Evolutionary conservation across 495 filamentous ascomycete species (phyloP).

Genomic region (Penicillium argentinense): DNA sequence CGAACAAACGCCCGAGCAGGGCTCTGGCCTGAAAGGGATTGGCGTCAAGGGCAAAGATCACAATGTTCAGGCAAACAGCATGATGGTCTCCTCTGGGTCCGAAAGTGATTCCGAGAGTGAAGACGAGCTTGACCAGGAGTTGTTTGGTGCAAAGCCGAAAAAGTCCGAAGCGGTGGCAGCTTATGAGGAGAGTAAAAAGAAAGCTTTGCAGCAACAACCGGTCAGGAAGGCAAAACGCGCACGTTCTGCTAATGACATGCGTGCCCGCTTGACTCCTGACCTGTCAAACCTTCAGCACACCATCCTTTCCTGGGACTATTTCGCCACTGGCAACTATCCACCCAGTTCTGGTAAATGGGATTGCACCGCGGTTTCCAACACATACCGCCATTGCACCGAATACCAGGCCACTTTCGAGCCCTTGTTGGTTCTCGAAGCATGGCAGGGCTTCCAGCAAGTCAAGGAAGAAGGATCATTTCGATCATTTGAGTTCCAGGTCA

Average conservation of each 20-base stretch:
- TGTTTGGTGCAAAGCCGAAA: constrained; percentile 53
- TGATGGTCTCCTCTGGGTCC: constrained; percentile 77
- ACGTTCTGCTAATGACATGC: constrained; percentile 86
- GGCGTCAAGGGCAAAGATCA: constrained; percentile 82
- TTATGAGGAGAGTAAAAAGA: constrained; percentile 55
- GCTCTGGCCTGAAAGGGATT: constrained; percentile 73
- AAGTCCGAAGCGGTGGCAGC: constrained; percentile 50
- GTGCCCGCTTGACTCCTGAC: constrained; percentile 86
- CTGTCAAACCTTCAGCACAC: constrained; percentile 80
- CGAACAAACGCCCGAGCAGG: constrained; percentile 65
- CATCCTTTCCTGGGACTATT: constrained; percentile 92
- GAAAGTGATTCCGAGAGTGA: constrained; percentile 77
- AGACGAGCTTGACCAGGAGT: constrained; percentile 61
- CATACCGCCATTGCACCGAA: constrained; percentile 68
- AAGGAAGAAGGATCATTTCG: constrained; percentile 82
- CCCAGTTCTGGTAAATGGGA: constrained; percentile 65
- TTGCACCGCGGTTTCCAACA: constrained; percentile 72
- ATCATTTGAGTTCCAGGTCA: constrained; percentile 78
- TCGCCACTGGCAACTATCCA: constrained; percentile 80
- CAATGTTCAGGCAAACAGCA: constrained; percentile 66
- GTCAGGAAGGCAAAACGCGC: constrained; percentile 76
- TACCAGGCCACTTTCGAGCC: constrained; percentile 92
- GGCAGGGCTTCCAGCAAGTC: constrained; percentile 87
- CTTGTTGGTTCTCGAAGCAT: constrained; percentile 87
- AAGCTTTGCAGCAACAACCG: constrained; percentile 58